A percentile compares a stretch with the other conserved stretches of the same genome.
Conservation (phyloP, 768 basidiomycete genomes). For the Mycena metata region DNA sequence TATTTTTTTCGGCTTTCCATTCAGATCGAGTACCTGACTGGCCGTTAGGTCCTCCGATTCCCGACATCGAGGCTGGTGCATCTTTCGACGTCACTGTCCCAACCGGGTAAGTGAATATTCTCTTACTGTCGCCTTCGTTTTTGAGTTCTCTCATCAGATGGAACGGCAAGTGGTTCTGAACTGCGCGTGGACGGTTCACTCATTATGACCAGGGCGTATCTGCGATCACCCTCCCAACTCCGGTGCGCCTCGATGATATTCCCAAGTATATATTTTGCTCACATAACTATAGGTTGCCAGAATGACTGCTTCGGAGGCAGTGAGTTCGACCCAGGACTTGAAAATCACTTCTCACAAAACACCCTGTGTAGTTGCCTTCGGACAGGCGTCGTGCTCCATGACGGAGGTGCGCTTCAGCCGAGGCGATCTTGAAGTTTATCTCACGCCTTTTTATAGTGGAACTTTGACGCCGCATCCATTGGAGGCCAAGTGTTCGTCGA, state of each 20-base stretch:
- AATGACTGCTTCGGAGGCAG: constrained; percentile 30
- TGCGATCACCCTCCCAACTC: constrained; percentile 30
- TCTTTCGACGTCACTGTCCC: constrained; percentile 9
- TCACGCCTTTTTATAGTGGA: constrained; percentile 1
- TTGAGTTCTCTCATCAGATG: not conserved
- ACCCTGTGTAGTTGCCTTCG: constrained; percentile 19
- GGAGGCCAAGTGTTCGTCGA: not conserved
- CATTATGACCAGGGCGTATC: constrained; percentile 14
- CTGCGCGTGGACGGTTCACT: not conserved
- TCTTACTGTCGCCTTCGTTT: not conserved
- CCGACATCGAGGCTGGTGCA: constrained; percentile 5
- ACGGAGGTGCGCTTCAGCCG: constrained; percentile 7
- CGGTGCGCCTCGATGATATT: not conserved
- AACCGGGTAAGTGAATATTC: not conserved
- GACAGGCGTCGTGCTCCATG: constrained; percentile 23
- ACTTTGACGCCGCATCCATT: constrained; percentile 12
- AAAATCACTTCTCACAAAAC: not conserved
- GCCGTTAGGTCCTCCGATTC: constrained; percentile 8
- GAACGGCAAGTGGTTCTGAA: constrained; percentile 8
- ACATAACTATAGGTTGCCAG: constrained; percentile 3
- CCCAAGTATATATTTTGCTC: not conserved
- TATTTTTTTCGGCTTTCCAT: too few relatives aligned
- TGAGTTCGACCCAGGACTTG: not conserved
- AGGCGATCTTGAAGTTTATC: not conserved
- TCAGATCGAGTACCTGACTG: too few relatives aligned